These are phyloP conservation scores for Paecilomyces sp. DNA, from an alignment of 2,329 filamentous ascomycete species.

Conservation along the genomic window DNA sequence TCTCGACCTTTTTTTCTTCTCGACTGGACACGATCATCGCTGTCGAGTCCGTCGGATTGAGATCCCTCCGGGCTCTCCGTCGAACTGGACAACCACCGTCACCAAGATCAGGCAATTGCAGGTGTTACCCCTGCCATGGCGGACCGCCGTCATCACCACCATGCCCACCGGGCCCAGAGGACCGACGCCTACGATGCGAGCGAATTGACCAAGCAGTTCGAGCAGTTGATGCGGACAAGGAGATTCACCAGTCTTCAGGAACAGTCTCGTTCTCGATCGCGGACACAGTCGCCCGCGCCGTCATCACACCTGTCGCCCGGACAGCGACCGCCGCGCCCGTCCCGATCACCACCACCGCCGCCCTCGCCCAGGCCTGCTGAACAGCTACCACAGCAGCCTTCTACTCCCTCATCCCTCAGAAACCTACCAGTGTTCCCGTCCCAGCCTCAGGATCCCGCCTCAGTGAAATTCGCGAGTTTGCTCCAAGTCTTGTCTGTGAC, in stretches of 20 bases:
- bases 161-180: constrained; percentile 21
- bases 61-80: constrained; percentile 2
- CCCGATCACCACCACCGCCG: constrained; percentile 26
- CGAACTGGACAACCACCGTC: constrained; percentile 15
- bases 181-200: constrained; percentile 60
- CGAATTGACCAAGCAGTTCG: constrained; percentile 75
- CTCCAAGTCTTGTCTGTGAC: constrained; percentile 80
- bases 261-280: constrained; percentile 50
- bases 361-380: constrained; percentile 21
- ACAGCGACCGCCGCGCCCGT: constrained; percentile 23
- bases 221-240: constrained; percentile 77
- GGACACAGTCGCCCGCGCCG: constrained; percentile 50
- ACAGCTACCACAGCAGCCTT: constrained; percentile 24
- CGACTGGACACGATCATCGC: neutral
- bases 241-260: constrained; percentile 76
- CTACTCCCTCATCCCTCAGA: constrained; percentile 55
- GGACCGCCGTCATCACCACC: constrained; percentile 20
- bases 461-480: constrained; percentile 71
- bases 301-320: constrained; percentile 16
- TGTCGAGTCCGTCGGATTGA: neutral
- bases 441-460: constrained; percentile 64
- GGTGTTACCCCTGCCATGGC: constrained; percentile 28
- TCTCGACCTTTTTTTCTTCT: neutral
- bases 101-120: neutral
- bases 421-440: constrained; percentile 66